Percentiles rank a stretch among this genome's conserved stretches.
These are phyloP conservation scores for Cryptococcus sp. DNA, from an alignment of 1,284 basidiomycete species.

Conservation along the genomic window DNA sequence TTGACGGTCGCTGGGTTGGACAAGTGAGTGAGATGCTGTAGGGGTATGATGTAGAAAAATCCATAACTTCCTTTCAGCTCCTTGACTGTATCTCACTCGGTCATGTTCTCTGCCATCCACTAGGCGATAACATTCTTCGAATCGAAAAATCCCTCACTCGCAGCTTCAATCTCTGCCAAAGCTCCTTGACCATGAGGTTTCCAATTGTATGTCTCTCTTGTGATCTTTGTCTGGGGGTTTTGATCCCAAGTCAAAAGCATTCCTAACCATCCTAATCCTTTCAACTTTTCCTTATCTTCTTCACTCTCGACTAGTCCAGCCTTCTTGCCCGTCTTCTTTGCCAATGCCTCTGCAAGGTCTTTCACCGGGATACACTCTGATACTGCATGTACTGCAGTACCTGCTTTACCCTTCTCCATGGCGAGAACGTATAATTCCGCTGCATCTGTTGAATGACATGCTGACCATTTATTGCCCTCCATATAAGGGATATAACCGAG, in stretches of 20 bases:
- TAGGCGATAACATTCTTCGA: background rate
- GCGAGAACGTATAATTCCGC: constrained; percentile 19
- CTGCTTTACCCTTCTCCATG: constrained; percentile 4
- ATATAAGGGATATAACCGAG: constrained; percentile 9
- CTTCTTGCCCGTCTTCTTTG: background rate
- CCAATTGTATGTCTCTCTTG: background rate
- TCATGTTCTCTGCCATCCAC: too few species aligned
- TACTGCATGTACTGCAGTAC: constrained; percentile 10
- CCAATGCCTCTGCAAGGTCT: constrained; percentile 12
- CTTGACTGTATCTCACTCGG: too few species aligned
- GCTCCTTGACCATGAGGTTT: background rate
- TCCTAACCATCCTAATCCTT: background rate
- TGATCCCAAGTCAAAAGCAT: background rate
- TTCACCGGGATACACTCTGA: constrained; percentile 9
- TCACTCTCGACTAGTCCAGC: background rate
- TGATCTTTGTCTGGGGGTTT: background rate
- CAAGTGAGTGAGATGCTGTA: constrained; percentile 27
- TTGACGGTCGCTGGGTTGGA: constrained; percentile 51
- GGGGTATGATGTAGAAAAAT: background rate
- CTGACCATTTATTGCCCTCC: constrained; percentile 12
- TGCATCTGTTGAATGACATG: constrained; percentile 14
- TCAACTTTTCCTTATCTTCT: background rate
- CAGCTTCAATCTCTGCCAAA: background rate
- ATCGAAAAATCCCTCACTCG: background rate
- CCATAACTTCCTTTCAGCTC: too few species aligned